Percentiles rank a stretch among this genome's conserved stretches.
Evolutionary conservation across 2,329 filamentous ascomycete species (phyloP).

Genomic region (Coccinonectria pachysandricola): DNA sequence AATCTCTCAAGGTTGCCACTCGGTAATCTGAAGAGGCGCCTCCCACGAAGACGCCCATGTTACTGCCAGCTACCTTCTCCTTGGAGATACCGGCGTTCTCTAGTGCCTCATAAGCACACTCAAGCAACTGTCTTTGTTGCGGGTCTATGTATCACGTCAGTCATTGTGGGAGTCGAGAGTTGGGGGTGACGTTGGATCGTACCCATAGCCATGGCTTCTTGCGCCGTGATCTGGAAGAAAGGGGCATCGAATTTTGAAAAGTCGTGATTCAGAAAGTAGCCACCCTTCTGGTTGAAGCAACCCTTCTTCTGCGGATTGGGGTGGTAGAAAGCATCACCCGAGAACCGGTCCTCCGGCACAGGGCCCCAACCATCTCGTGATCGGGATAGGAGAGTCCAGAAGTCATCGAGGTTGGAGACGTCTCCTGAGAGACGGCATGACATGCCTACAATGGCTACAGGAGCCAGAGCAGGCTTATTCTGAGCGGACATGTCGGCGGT

Average conservation of each 20-base stretch:
- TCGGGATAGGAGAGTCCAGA: constrained; percentile 34
- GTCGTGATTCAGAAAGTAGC: constrained; percentile 36
- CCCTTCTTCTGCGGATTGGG: constrained; percentile 33
- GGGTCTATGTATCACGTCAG: constrained; percentile 27
- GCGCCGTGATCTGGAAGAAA: constrained; percentile 41
- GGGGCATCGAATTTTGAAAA: constrained; percentile 38
- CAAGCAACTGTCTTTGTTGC: constrained; percentile 41
- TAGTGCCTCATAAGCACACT: constrained; percentile 44
- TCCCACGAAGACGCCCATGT: constrained; percentile 41
- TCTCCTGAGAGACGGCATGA: constrained; percentile 35
- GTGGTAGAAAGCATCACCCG: constrained; percentile 30
- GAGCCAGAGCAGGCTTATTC: no score
- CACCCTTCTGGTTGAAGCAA: constrained; percentile 25
- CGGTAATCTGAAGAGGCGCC: constrained; percentile 39
- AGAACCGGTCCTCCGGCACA: constrained; percentile 37
- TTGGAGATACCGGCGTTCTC: constrained; percentile 42
- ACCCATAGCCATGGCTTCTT: constrained; percentile 39
- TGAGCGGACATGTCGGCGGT: no score
- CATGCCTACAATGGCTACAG: constrained; percentile 39
- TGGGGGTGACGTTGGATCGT: not conserved
- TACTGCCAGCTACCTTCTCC: constrained; percentile 34
- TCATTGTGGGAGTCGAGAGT: no score
- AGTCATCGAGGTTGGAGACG: constrained; percentile 30
- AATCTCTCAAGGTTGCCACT: constrained; percentile 32
- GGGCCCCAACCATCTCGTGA: constrained; percentile 30